phyloP scores from a whole-genome alignment of 768 basidiomycete genomes.

The Naganishia antarctica region DNA sequence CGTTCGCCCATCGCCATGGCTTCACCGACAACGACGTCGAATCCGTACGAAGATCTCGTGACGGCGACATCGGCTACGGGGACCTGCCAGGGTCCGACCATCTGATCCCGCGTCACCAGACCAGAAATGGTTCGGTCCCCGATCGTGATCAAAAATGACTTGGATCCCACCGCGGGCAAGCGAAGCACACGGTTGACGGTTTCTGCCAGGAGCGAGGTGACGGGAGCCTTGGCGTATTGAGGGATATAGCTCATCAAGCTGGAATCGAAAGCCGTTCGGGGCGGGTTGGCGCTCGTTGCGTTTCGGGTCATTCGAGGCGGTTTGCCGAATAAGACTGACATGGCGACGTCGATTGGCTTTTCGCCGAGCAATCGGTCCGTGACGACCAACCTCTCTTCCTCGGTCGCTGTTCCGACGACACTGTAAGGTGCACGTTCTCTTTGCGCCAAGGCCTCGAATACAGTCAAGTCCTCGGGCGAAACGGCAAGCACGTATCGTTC shows the following conservation, averaged over 20 bases:
- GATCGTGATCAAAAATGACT: constrained; percentile 97
- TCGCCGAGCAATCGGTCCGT: constrained; percentile 74
- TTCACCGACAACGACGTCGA: constrained; percentile 75
- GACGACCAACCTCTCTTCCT: constrained; percentile 75
- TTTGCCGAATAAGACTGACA: constrained; percentile 95
- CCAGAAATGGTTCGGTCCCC: constrained; percentile 93
- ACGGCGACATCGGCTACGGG: constrained; percentile 96
- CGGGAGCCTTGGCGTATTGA: constrained; percentile 49
- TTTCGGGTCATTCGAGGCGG: constrained; percentile 81
- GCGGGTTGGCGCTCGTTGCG: constrained; percentile 56
- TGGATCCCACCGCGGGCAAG: constrained; percentile 87
- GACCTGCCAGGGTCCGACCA: constrained; percentile 99
- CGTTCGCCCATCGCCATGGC: constrained; percentile 99
- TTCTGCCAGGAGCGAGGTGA: constrained; percentile 52
- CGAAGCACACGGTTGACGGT: constrained; percentile 77
- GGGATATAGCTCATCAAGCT: constrained; percentile 63
- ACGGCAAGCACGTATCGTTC: constrained; percentile 95
- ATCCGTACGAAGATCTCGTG: constrained; percentile 89
- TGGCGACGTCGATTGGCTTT: constrained; percentile 80
- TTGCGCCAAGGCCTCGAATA: constrained; percentile 71
- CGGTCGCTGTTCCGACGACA: constrained; percentile 80
- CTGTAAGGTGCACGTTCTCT: constrained; percentile 92
- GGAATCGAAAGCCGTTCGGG: constrained; percentile 62
- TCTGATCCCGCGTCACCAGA: constrained; percentile 90
- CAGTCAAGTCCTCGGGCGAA: constrained; percentile 57